These are phyloP conservation scores for Malassezia sympodialis DNA, from an alignment of 1,284 basidiomycete genomes.

Conservation along the genomic window DNA sequence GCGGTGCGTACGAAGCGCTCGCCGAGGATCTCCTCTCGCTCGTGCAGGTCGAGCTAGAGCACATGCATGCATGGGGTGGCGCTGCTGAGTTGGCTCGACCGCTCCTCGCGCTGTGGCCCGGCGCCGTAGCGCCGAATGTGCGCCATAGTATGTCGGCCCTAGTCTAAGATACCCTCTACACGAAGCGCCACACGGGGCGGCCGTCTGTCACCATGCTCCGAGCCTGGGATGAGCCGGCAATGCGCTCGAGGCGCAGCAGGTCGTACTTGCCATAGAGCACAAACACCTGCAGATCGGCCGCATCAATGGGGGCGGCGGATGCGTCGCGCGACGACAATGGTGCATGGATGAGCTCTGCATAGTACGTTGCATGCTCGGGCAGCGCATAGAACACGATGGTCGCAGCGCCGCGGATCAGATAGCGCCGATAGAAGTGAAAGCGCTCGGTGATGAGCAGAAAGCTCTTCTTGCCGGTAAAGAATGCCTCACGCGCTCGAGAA, in stretches of 20 bases:
- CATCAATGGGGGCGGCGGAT: slow-evolving; percentile 45
- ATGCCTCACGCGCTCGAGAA: slow-evolving; percentile 77
- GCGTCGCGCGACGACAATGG: slow-evolving; percentile 59
- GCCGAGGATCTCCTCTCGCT: not conserved
- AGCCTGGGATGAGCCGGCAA: slow-evolving; percentile 52
- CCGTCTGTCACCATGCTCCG: slow-evolving; percentile 30
- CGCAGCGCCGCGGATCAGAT: slow-evolving; percentile 60
- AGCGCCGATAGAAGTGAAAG: slow-evolving; percentile 93
- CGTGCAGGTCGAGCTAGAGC: not conserved
- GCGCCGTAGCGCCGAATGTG: not conserved
- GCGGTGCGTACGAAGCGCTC: not conserved
- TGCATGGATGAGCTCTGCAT: slow-evolving; percentile 73
- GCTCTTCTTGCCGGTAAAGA: slow-evolving; percentile 76
- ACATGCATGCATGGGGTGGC: not conserved
- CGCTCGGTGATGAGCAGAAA: slow-evolving; percentile 88
- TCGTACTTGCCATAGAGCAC: slow-evolving; percentile 81
- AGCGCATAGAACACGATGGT: slow-evolving; percentile 86
- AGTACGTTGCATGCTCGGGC: slow-evolving; percentile 81
- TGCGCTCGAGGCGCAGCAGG: slow-evolving; percentile 70
- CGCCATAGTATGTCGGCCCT: not conserved
- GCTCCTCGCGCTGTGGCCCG: not conserved
- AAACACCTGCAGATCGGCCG: slow-evolving; percentile 56
- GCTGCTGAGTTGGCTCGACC: not conserved
- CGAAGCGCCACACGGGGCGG: slow-evolving; percentile 33
- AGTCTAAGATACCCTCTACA: slow-evolving; percentile 16